These are phyloP conservation scores for Davidsoniella eucalypti DNA, from an alignment of 2,329 filamentous ascomycete species.

Conservation along the genomic window DNA sequence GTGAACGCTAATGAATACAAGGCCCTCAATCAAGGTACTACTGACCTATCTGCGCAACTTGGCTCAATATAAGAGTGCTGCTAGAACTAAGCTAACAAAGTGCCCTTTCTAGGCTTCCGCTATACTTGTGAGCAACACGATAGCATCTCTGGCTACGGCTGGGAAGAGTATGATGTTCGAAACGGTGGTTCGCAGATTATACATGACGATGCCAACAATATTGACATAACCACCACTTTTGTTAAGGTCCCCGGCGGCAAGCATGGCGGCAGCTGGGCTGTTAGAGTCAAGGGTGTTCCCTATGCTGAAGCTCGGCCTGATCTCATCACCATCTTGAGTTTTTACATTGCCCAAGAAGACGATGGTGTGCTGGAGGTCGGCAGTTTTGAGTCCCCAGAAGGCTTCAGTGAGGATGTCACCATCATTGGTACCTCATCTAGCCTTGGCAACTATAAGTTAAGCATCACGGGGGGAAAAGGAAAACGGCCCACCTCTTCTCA, in stretches of 20 bases:
- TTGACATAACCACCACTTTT: conserved; percentile 87
- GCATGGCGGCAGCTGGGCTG: conserved; percentile 84
- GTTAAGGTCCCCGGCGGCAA: conserved; percentile 77
- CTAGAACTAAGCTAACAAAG: background rate
- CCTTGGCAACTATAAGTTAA: conserved; percentile 66
- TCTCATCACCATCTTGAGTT: conserved; percentile 61
- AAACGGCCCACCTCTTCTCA: conserved; percentile 48
- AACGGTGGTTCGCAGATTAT: conserved; percentile 79
- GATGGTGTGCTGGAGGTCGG: conserved; percentile 45
- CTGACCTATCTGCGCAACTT: conserved; percentile 56
- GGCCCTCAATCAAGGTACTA: conserved; percentile 58
- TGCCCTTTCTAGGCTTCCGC: conserved; percentile 24
- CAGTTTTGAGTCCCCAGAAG: conserved; percentile 25
- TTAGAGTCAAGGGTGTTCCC: conserved; percentile 66
- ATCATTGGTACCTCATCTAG: conserved; percentile 53
- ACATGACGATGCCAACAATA: conserved; percentile 70
- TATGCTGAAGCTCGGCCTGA: conserved; percentile 49
- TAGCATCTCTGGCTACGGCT: conserved; percentile 87
- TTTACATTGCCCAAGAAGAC: conserved; percentile 71
- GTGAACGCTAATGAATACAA: conserved; percentile 64
- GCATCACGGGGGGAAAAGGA: conserved; percentile 54
- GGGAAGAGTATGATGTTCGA: conserved; percentile 90
- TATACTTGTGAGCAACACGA: conserved; percentile 95
- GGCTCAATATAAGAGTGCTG: background rate
- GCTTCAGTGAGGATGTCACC: conserved; percentile 44